Evolutionary conservation across 208 protist genomes (phyloP).

Genomic region (Leishmania major): DNA sequence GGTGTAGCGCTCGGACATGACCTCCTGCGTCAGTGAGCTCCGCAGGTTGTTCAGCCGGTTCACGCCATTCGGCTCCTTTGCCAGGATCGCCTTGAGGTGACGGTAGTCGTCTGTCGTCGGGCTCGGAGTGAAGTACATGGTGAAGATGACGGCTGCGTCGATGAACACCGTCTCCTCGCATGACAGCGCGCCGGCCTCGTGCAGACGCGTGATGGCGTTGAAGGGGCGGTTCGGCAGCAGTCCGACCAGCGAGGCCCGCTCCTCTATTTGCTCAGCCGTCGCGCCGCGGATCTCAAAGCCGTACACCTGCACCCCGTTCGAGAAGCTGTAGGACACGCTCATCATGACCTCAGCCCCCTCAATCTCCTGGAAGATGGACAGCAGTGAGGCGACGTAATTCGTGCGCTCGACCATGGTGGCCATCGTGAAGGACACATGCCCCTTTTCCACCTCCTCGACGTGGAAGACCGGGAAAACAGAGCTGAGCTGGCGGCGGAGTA

Average conservation of each 20-base stretch:
- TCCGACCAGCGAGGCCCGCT: conserved; percentile 59
- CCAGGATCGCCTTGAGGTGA: conserved; percentile 60
- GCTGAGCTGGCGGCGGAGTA: conserved; percentile 61
- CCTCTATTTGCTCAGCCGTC: conserved; percentile 40
- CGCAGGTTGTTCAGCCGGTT: conserved; percentile 90
- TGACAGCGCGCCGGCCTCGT: conserved; percentile 60
- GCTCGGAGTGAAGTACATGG: conserved; percentile 91
- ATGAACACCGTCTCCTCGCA: conserved; percentile 77
- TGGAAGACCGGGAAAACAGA: conserved; percentile 68
- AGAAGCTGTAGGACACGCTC: conserved; percentile 72
- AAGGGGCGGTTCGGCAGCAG: conserved; percentile 74
- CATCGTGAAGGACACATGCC: conserved; percentile 66
- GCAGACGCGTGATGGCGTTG: conserved; percentile 71
- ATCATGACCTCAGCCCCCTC: conserved; percentile 49
- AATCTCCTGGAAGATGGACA: conserved; percentile 73
- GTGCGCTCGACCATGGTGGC: conserved; percentile 57
- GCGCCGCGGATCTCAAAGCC: conserved; percentile 60
- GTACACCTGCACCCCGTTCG: conserved; percentile 82
- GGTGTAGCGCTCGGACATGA: conserved; percentile 91
- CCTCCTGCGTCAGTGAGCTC: conserved; percentile 75
- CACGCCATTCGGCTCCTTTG: conserved; percentile 79
- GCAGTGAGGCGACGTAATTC: conserved; percentile 72
- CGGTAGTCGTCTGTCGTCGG: conserved; percentile 81
- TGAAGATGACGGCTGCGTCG: conserved; percentile 73
- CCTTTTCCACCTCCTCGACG: conserved; percentile 26